Conservation (phyloP, 306 rosid genomes). For the Pyrus pyrifolia region DNA sequence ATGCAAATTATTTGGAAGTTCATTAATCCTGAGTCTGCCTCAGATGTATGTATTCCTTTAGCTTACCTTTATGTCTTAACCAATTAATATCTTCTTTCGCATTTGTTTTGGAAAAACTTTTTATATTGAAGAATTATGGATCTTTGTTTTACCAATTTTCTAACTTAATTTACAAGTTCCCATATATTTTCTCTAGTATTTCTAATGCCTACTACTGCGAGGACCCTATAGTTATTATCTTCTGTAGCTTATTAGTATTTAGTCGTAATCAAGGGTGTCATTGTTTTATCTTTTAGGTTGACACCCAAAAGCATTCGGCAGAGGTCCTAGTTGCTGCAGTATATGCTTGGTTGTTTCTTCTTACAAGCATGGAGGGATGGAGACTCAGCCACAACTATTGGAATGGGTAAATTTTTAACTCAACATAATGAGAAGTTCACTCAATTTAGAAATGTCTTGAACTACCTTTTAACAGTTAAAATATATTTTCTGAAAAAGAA, state of each 20-base stretch:
- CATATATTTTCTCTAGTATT: background rate
- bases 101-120: background rate
- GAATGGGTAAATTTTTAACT: constrained; percentile 23
- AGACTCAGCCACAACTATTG: constrained; percentile 17
- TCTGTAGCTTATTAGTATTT: background rate
- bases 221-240: background rate
- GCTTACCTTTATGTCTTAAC: background rate
- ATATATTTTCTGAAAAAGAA: background rate
- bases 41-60: constrained; percentile 10
- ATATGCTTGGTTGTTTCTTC: constrained; percentile 34
- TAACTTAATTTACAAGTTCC: background rate
- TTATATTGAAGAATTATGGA: background rate
- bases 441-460: background rate
- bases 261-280: background rate
- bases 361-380: constrained; percentile 22
- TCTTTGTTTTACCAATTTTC: background rate
- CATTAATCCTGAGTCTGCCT: constrained; percentile 6
- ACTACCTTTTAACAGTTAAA: background rate
- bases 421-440: background rate
- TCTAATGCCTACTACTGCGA: background rate
- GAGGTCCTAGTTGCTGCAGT: constrained; percentile 19
- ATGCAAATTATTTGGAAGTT: constrained; percentile 33
- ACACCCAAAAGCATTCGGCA: constrained; percentile 7
- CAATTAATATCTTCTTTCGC: background rate
- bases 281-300: constrained; percentile 8